Percentiles rank a stretch among this genome's conserved stretches.
These are phyloP conservation scores for Parsonsia alboflavescens DNA, from an alignment of 257 asterid species.

Conservation along the genomic window DNA sequence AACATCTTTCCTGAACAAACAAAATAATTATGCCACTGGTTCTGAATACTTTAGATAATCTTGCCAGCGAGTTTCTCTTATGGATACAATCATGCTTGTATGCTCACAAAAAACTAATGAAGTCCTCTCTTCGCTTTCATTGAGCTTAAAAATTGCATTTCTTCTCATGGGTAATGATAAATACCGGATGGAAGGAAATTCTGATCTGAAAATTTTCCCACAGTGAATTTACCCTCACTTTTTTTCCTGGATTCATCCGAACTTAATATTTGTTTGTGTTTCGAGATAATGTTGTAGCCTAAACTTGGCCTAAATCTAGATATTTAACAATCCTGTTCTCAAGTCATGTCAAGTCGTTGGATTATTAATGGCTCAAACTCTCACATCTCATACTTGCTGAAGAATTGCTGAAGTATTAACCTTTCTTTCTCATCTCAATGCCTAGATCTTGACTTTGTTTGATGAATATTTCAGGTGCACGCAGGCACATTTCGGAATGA, in stretches of 20 bases:
- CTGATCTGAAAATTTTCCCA: too few relatives aligned
- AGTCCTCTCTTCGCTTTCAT: background rate
- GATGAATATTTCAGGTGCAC: slow-evolving; percentile 62
- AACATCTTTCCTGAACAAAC: too few relatives aligned
- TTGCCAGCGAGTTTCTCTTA: too few relatives aligned
- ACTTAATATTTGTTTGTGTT: background rate
- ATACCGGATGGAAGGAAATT: too few relatives aligned
- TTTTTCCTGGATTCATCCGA: background rate
- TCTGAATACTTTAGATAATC: too few relatives aligned
- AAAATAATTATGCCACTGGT: too few relatives aligned
- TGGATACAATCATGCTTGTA: background rate
- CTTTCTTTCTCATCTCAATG: background rate
- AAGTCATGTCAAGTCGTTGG: background rate
- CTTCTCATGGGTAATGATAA: too few relatives aligned
- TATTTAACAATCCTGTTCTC: background rate
- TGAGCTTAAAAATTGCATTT: background rate
- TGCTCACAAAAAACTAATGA: background rate
- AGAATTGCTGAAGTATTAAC: too few relatives aligned
- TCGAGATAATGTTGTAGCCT: background rate
- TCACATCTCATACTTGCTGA: background rate
- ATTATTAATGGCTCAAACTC: too few relatives aligned
- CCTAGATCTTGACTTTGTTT: slow-evolving; percentile 7
- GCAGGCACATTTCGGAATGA: slow-evolving; percentile 88
- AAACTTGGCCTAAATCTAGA: background rate
- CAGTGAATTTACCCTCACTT: too few relatives aligned